Base-by-base conservation (phyloP, 192 early-diverging fungal genomes). In the Coemansia sp. region DNA sequence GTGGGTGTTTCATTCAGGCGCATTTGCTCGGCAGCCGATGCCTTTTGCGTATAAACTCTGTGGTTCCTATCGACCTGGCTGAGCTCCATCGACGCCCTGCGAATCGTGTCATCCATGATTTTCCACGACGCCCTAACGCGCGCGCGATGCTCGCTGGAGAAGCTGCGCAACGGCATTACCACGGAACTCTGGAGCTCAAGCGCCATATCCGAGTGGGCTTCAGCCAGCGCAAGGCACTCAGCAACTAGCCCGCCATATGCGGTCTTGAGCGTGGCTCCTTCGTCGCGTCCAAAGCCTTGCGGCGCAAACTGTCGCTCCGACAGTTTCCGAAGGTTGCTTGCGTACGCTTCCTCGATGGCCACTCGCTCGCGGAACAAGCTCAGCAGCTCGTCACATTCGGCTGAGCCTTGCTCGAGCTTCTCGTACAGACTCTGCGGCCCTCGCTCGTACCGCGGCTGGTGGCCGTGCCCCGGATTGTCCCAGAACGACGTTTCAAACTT, bases 401-500 rank as follows among this genome's bases (percentile, higher is more conserved):
- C 58, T 2, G 73, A 61, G 7, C 81, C 81, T 55, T 83, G 81
- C 60, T 79, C 70, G 32, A 83, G 65, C 69, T 79, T 75, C 50
- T 73, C 73, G 60, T 79, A 74, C 33, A 83, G 71, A 25, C 69
- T 38, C 54, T 79, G 73, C 25, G 76, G 75, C 17, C 76, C 75
- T 11, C 73, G 66, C 61, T 71, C 75, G 73, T 83, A 79, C 42
- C 70, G 75, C 35, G 76, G 73, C 56, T 66, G 73, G 60, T 81
- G 73, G 4, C 81, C 81, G 1, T 61, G 43, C 9, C 71, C 76
- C 3, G 76, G 73, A 67, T 83, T 83, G 71, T 78, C 76, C 81
- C 81, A 83, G 74, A 83, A 83, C 35, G 76, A 73, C 55, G 79
- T 79, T 67, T 83, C 76, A 66, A 75, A 83, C 73, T 68, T 79